phyloP scores from a whole-genome alignment of 345 rosid species.

The Mallotus nudiflorus region DNA sequence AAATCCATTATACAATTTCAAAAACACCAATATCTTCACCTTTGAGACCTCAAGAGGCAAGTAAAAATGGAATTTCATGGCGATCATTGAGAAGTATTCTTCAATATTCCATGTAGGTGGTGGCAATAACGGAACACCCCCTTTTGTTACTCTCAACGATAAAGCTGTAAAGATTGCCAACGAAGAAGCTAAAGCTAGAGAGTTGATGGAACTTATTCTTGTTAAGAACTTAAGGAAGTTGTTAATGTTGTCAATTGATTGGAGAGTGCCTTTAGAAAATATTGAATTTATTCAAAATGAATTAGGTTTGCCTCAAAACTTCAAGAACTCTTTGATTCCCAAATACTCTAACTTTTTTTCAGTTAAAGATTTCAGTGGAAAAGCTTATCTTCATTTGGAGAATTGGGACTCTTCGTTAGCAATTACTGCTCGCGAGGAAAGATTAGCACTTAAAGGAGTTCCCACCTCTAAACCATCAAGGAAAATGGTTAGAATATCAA shows the following conservation, averaged over 20 bases:
- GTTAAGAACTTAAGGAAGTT: constrained; percentile 79
- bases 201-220: constrained; percentile 70
- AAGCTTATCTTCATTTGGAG: constrained; percentile 61
- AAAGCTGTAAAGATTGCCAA: constrained; percentile 61
- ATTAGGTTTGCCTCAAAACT: constrained; percentile 78
- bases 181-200: constrained; percentile 52
- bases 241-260: constrained; percentile 84
- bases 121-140: constrained; percentile 48
- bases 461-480: constrained; percentile 20
- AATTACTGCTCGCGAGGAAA: constrained; percentile 64
- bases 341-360: constrained; percentile 72
- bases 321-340: constrained; percentile 57
- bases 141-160: constrained; percentile 60
- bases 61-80: constrained; percentile 92
- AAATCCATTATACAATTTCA: constrained; percentile 75
- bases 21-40: constrained; percentile 54
- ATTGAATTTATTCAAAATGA: constrained; percentile 65
- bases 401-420: constrained; percentile 89
- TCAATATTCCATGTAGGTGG: constrained; percentile 68
- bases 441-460: constrained; percentile 45
- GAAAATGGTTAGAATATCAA: constrained; percentile 59
- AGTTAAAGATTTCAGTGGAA: constrained; percentile 60
- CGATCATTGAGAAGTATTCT: constrained; percentile 76
- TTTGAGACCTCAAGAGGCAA: constrained; percentile 88
- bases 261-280: constrained; percentile 71